Evolutionary conservation across 208 protist genomes (phyloP), one percentile per base, ranked within the genome.

Genomic region (Trypanosomatidae sp.): DNA sequence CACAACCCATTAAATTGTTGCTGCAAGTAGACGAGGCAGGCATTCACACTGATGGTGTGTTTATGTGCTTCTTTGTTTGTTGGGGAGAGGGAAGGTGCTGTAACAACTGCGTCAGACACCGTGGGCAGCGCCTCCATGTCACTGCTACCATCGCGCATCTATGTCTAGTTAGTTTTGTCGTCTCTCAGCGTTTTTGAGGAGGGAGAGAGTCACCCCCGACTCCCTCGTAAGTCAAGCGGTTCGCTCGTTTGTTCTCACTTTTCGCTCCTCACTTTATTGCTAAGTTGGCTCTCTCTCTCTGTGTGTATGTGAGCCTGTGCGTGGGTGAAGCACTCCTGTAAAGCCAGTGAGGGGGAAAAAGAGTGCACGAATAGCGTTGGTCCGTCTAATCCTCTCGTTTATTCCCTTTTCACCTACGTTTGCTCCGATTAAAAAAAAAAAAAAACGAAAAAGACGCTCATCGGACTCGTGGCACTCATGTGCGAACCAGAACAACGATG

Each of bases 401-500:
- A 46, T 70, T 15, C 30, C 50, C n/a, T n/a, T 36, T 28, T 36
- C 56, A 17, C 8, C 19, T 22, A 43, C n/a, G 33, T 67, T n/a
- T 70, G 66, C 33, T 59, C 60, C 15, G 19, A 39, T 36, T 1
- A 7, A 53, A 15, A 36, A 43, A 49, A 76, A 50, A 66, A 28
- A 58, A 50, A 56, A 52, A 66, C 50, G 56, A 71, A 73, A 44
- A 60, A 56, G 46, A 69, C 15, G 36, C 36, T 25, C 15, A 49
- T 25, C 10, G 15, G 60, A 47, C 9, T 22, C 50, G 22, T 55
- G 50, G 8, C 22, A 22, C 36, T 12, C 50, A 12, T 28, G 8
- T 25, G 50, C 22, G 3, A 28, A 10, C 22, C 28, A 41, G 3
- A 25, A 36, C 12, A 6, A 30, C 9, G 5, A 22, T 22, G 7